These are phyloP conservation scores for Suillus luteus DNA, from an alignment of 768 basidiomycete species.

Conservation along the genomic window DNA sequence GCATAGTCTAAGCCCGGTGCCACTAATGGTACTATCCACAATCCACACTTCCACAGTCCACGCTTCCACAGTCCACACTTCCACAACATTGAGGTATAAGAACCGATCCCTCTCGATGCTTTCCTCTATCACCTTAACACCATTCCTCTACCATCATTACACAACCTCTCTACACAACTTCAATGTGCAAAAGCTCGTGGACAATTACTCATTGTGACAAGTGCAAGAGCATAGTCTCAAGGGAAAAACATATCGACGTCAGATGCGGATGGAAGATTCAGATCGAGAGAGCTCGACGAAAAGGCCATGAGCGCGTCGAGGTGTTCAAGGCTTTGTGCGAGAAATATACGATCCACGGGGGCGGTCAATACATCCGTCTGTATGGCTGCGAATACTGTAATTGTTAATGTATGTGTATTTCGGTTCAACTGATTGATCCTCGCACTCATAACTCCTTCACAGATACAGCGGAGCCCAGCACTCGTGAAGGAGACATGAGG, in stretches of 20 bases:
- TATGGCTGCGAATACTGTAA: neutral
- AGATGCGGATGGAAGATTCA: neutral
- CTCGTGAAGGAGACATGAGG: neutral
- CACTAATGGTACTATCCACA: neutral
- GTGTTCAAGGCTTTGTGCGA: neutral
- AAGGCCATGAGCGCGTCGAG: neutral
- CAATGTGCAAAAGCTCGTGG: constrained; percentile 63
- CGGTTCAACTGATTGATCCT: neutral
- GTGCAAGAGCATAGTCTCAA: neutral
- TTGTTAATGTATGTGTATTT: neutral
- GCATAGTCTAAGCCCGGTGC: no score
- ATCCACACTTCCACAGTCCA: neutral
- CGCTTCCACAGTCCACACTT: neutral
- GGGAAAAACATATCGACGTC: neutral
- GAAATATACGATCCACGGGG: neutral
- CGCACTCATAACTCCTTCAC: neutral
- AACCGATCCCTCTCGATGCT: neutral
- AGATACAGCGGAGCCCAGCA: neutral
- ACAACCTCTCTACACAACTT: neutral
- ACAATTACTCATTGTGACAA: neutral
- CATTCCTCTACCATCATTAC: no score
- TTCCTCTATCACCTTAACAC: no score
- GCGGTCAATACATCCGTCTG: neutral
- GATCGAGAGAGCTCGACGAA: neutral
- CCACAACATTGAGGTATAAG: neutral